These are phyloP conservation scores for Colletotrichum tamarilloi DNA, from an alignment of 2,329 filamentous ascomycete species.

Conservation along the genomic window DNA sequence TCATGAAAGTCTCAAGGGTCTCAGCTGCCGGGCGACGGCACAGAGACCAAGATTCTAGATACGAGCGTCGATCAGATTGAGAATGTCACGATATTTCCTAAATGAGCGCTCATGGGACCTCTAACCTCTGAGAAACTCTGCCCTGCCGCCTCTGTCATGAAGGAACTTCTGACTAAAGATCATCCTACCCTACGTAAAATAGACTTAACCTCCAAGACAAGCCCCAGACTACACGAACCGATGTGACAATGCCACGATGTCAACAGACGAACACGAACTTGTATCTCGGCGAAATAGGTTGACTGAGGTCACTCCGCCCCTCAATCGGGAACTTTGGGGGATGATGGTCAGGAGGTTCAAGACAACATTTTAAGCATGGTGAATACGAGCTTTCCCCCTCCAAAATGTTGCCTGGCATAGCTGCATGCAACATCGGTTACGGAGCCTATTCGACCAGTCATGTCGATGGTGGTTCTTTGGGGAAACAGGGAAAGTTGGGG, in stretches of 20 bases:
- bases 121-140: no score
- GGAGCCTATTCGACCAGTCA: not conserved
- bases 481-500: no score
- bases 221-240: not conserved
- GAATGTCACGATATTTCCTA: constrained; percentile 6
- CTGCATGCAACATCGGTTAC: constrained; percentile 26
- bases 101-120: not conserved
- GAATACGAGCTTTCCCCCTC: constrained; percentile 25
- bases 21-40: not conserved
- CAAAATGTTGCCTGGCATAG: not conserved
- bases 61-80: constrained; percentile 9
- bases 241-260: constrained; percentile 3
- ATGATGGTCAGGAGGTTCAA: constrained; percentile 1
- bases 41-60: not conserved
- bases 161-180: not conserved
- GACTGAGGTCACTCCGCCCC: not conserved
- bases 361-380: not conserved
- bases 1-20: not conserved
- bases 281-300: not conserved
- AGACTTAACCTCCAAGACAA: no score
- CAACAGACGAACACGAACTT: constrained; percentile 9
- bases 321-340: not conserved
- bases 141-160: no score
- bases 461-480: not conserved
- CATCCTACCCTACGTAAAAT: not conserved